Percentiles rank a stretch among this genome's conserved stretches.
Conservation (phyloP, 495 filamentous ascomycete genomes). For the Penicillium steckii region DNA sequence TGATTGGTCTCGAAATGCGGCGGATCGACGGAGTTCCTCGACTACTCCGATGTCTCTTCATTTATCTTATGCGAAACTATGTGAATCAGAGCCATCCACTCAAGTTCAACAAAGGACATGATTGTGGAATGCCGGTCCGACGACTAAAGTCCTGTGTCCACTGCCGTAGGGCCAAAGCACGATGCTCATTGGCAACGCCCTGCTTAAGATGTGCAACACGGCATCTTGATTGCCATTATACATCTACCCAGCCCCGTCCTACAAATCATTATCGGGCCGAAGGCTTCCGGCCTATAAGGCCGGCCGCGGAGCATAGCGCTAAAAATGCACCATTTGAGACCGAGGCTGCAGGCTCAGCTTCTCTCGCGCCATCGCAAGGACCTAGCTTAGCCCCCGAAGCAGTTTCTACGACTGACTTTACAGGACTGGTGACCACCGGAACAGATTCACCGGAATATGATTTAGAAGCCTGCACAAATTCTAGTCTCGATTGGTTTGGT, state of each 20-base stretch:
- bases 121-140: neutral
- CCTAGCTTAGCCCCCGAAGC: too few relatives aligned
- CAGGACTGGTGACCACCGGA: too few relatives aligned
- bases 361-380: too few relatives aligned
- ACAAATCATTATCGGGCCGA: neutral
- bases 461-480: too few relatives aligned
- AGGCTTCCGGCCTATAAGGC: neutral
- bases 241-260: neutral
- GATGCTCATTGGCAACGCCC: neutral
- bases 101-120: too few relatives aligned
- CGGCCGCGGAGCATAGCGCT: neutral
- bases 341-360: neutral
- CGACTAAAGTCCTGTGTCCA: neutral
- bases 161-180: neutral
- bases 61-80: too few relatives aligned
- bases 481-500: too few relatives aligned
- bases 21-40: neutral
- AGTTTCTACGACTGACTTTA: too few relatives aligned
- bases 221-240: neutral
- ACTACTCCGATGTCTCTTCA: too few relatives aligned
- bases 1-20: conserved; percentile 7
- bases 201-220: neutral
- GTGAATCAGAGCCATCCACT: too few relatives aligned
- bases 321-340: neutral
- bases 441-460: too few relatives aligned